phyloP scores from a whole-genome alignment of 495 filamentous ascomycete genomes.

The Penicillium tannophilum region DNA sequence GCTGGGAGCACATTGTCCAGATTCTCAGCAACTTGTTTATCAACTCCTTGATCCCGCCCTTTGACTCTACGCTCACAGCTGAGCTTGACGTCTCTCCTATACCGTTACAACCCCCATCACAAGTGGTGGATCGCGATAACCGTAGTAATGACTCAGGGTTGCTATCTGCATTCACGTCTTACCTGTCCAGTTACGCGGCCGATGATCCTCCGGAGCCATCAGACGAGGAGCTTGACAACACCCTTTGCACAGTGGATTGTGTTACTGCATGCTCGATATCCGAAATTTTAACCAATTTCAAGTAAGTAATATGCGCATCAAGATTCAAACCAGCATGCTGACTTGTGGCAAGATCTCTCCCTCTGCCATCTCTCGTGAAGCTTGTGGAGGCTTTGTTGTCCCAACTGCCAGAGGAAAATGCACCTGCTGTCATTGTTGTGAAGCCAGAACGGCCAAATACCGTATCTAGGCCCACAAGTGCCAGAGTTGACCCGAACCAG shows the following conservation, averaged over 20 bases:
- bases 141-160: constrained; percentile 78
- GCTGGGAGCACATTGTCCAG: constrained; percentile 85
- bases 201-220: constrained; percentile 98
- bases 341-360: constrained; percentile 59
- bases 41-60: constrained; percentile 88
- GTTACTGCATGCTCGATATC: constrained; percentile 85
- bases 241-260: constrained; percentile 90
- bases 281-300: constrained; percentile 81
- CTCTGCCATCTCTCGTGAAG: constrained; percentile 62
- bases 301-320: constrained; percentile 52
- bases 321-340: background rate
- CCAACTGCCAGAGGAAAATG: constrained; percentile 84
- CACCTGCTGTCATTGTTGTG: constrained; percentile 80
- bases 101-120: constrained; percentile 86
- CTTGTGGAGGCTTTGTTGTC: constrained; percentile 74
- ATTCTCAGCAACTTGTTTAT: constrained; percentile 96
- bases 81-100: constrained; percentile 79
- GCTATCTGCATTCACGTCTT: constrained; percentile 91
- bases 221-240: constrained; percentile 95
- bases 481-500: constrained; percentile 51
- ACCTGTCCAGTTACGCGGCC: constrained; percentile 97
- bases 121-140: constrained; percentile 85
- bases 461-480: constrained; percentile 46
- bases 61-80: constrained; percentile 70
- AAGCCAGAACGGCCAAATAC: constrained; percentile 74